Conservation (phyloP, 2,329 filamentous ascomycete genomes). For the Fusarium miscanthi region DNA sequence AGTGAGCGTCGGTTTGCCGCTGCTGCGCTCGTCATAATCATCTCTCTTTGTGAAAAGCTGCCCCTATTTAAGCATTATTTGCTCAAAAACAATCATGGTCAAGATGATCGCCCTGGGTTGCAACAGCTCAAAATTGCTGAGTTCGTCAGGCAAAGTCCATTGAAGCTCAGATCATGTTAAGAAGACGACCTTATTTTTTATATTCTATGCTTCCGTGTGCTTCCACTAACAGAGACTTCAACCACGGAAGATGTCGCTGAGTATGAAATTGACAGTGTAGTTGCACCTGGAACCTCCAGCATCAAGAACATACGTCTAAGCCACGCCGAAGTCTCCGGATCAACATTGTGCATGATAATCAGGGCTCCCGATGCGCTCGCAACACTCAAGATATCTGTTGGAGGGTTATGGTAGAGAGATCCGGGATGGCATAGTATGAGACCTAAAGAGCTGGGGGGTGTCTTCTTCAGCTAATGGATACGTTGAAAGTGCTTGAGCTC, state of each 20-base stretch:
- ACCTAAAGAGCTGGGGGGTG: not conserved
- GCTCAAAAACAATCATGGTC: slow-evolving; percentile 13
- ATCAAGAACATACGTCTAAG: not conserved
- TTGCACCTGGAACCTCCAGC: not conserved
- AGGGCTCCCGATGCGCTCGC: not conserved
- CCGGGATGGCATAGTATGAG: not conserved
- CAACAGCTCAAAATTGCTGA: not conserved
- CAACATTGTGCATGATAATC: not conserved
- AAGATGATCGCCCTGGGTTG: not conserved
- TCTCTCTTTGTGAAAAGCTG: slow-evolving; percentile 16
- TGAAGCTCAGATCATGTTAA: not conserved
- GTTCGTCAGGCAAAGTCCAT: not conserved
- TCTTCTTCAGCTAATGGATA: not conserved
- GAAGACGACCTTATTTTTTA: not conserved
- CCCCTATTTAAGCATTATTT: not conserved
- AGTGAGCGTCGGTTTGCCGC: not conserved
- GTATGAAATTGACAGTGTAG: not conserved
- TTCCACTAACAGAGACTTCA: not conserved
- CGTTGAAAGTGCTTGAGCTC: not conserved
- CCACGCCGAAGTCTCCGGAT: not conserved
- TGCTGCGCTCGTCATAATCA: not conserved
- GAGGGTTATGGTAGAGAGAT: not conserved
- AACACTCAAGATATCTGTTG: not conserved
- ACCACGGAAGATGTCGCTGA: slow-evolving; percentile 1
- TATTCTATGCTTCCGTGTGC: not conserved